A percentile compares a stretch with the other conserved stretches of the same genome.
phyloP scores from a whole-genome alignment of 495 filamentous ascomycete genomes.

The Baudoinia panamericana region DNA sequence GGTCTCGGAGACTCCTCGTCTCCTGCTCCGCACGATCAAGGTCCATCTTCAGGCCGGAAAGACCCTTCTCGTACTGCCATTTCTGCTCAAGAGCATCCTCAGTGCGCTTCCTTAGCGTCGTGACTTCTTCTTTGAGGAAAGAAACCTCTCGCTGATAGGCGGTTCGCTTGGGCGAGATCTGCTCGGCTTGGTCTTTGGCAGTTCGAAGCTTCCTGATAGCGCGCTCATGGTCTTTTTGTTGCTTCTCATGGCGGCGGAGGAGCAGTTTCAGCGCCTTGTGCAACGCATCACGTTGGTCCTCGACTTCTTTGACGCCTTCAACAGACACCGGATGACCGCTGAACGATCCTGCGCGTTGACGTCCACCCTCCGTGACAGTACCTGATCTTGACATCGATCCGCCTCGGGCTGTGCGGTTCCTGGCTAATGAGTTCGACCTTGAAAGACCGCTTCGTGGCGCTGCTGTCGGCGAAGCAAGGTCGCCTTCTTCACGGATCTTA shows the following conservation, averaged over 20 bases:
- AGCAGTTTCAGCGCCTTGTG: constrained; percentile 73
- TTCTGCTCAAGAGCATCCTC: constrained; percentile 95
- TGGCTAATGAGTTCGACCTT: constrained; percentile 50
- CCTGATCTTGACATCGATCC: constrained; percentile 40
- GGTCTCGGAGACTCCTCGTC: constrained; percentile 60
- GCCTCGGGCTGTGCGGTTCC: constrained; percentile 25
- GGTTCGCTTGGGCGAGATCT: constrained; percentile 53
- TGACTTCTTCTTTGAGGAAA: constrained; percentile 70
- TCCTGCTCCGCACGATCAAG: constrained; percentile 91
- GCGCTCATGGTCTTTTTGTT: constrained; percentile 68
- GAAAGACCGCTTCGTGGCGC: constrained; percentile 37
- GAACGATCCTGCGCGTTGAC: constrained; percentile 14
- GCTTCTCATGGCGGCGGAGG: constrained; percentile 74
- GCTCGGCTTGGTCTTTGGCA: constrained; percentile 62
- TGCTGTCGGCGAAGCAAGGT: constrained; percentile 20
- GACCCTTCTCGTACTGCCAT: constrained; percentile 88
- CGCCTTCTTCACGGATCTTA: constrained; percentile 51
- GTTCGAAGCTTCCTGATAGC: constrained; percentile 59
- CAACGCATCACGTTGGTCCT: constrained; percentile 83
- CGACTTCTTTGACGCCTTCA: constrained; percentile 81
- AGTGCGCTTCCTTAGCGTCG: constrained; percentile 68
- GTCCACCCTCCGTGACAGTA: constrained; percentile 43
- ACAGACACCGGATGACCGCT: constrained; percentile 32
- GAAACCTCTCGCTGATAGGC: constrained; percentile 74
- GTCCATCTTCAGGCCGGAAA: constrained; percentile 90